These are phyloP conservation scores for Lasiodiplodia theobromae DNA, from an alignment of 2,329 filamentous ascomycete species.

Conservation along the genomic window DNA sequence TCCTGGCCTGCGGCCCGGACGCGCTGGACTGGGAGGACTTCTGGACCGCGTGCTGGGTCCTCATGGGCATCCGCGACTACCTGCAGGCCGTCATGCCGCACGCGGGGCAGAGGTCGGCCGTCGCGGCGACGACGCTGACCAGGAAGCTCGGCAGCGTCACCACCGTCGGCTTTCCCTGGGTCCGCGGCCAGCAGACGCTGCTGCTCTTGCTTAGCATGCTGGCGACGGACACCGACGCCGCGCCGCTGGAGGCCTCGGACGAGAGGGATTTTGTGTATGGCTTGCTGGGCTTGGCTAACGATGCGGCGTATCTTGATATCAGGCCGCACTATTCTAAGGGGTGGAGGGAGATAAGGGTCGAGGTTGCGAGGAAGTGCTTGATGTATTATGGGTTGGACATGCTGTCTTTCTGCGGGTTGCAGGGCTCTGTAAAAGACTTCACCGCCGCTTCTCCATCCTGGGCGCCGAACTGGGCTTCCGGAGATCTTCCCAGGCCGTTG, in stretches of 20 bases:
- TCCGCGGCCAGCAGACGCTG: not conserved
- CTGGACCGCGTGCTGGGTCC: not conserved
- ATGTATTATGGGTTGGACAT: not conserved
- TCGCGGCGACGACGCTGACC: not conserved
- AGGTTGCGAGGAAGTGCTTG: constrained; percentile 1
- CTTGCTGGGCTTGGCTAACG: not conserved
- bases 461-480: constrained; percentile 12
- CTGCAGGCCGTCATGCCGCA: not conserved
- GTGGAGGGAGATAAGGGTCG: not conserved
- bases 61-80: constrained; percentile 2
- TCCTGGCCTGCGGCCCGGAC: not conserved
- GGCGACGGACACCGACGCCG: not conserved
- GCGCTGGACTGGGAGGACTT: not conserved
- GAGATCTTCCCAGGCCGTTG: not conserved
- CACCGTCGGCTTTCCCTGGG: not conserved
- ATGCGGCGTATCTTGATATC: not conserved
- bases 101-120: not conserved
- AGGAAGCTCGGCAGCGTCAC: not conserved
- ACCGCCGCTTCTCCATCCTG: not conserved
- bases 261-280: not conserved
- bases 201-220: not conserved
- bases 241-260: constrained; percentile 5
- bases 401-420: not conserved
- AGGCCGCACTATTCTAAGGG: not conserved
- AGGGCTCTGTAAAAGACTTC: no score